Percentiles rank a stretch among this genome's conserved stretches.
Conservation (phyloP, 1,284 basidiomycete species). For the Violaceomyces palustris region DNA sequence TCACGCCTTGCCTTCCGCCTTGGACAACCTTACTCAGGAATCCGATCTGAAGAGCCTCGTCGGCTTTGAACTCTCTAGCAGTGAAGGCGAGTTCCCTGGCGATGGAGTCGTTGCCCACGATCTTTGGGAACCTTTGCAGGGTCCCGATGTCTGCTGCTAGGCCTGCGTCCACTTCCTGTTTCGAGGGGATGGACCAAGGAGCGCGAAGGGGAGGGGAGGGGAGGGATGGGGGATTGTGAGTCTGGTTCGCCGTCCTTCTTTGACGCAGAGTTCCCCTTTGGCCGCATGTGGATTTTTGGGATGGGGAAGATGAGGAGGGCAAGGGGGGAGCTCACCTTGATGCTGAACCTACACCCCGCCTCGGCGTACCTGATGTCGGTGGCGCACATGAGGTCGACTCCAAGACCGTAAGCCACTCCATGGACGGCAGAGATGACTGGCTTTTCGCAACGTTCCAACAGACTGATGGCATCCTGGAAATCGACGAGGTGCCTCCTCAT, state of each 20-base stretch:
- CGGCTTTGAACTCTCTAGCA: constrained; percentile 65
- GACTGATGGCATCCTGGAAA: constrained; percentile 48
- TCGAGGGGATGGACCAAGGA: no score
- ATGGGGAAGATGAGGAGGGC: no score
- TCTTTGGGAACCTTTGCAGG: constrained; percentile 76
- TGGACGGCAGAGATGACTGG: constrained; percentile 82
- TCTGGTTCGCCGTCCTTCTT: no score
- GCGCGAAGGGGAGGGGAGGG: no score
- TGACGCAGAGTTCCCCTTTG: no score
- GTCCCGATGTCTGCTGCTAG: constrained; percentile 87
- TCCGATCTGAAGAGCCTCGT: constrained; percentile 69
- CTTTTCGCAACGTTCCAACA: constrained; percentile 63
- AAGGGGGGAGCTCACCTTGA: no score
- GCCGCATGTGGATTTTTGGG: no score
- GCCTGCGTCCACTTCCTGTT: constrained; percentile 86
- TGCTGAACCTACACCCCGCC: constrained; percentile 63
- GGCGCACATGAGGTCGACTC: constrained; percentile 67
- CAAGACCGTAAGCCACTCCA: constrained; percentile 71
- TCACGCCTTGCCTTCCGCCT: constrained; percentile 62
- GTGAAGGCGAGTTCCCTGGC: constrained; percentile 75
- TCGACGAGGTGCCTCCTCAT: constrained; percentile 44
- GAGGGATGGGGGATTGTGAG: no score
- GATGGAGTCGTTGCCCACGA: constrained; percentile 73
- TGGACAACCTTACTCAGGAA: constrained; percentile 70
- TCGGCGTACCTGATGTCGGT: constrained; percentile 78